phyloP scores from a whole-genome alignment of 2,329 filamentous ascomycete genomes.

The Penicillium concentricum region DNA sequence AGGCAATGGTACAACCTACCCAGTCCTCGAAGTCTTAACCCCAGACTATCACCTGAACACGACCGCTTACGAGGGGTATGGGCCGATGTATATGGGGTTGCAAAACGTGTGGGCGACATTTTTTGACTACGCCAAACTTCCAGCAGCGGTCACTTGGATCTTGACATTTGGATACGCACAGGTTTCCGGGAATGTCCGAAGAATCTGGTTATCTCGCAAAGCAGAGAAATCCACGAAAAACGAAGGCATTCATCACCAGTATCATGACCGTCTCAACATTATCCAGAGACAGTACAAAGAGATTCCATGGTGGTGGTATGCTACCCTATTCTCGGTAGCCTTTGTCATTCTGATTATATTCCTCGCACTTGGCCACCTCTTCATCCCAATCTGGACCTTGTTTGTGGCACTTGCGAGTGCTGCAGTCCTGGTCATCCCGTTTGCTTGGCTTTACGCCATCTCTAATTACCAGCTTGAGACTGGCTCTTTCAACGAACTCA shows the following conservation, averaged over 20 bases:
- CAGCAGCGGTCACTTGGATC: constrained; percentile 60
- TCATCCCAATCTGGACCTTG: constrained; percentile 61
- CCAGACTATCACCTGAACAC: constrained; percentile 50
- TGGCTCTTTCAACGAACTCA: constrained; percentile 59
- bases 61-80: constrained; percentile 48
- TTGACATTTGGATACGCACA: constrained; percentile 54
- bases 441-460: constrained; percentile 60
- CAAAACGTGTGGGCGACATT: constrained; percentile 61
- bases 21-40: constrained; percentile 45
- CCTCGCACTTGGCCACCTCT: constrained; percentile 53
- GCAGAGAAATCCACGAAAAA: constrained; percentile 28
- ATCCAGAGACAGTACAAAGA: constrained; percentile 58
- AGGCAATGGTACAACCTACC: constrained; percentile 50
- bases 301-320: constrained; percentile 61
- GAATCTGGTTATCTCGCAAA: constrained; percentile 42
- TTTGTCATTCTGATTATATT: constrained; percentile 54
- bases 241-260: constrained; percentile 54
- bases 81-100: constrained; percentile 57
- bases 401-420: constrained; percentile 58
- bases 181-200: constrained; percentile 47
- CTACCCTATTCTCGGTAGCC: constrained; percentile 50
- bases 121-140: constrained; percentile 61
- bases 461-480: constrained; percentile 57
- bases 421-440: constrained; percentile 56
- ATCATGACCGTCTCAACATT: constrained; percentile 59